A percentile compares a stretch with the other conserved stretches of the same genome.
Conservation (phyloP, 768 basidiomycete species). For the Agaricus sinodeliciosus region DNA sequence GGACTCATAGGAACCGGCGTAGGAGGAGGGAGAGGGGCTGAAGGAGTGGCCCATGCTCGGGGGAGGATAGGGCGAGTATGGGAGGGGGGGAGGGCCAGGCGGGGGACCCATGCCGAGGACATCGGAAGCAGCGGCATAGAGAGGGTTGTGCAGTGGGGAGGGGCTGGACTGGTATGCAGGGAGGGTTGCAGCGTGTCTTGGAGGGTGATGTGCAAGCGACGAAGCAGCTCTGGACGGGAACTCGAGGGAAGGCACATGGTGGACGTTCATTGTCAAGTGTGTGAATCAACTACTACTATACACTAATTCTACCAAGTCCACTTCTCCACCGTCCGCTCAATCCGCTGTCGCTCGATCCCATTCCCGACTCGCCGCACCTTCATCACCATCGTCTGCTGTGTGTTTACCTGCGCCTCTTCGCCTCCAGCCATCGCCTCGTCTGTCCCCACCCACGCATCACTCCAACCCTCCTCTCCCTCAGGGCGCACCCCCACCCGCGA, state of each 20-base stretch:
- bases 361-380: constrained; percentile 51
- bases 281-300: constrained; percentile 8
- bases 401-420: constrained; percentile 1
- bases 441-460: constrained; percentile 1
- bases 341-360: constrained; percentile 64
- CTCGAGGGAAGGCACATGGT: constrained; percentile 41
- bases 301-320: constrained; percentile 47
- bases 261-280: neutral
- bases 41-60: constrained; percentile 8
- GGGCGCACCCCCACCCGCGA: neutral
- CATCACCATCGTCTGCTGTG: constrained; percentile 40
- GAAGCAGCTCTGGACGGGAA: constrained; percentile 43
- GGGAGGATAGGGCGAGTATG: constrained; percentile 13
- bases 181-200: constrained; percentile 31
- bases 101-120: constrained; percentile 62
- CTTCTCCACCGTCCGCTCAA: constrained; percentile 61
- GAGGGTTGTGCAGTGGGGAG: constrained; percentile 37
- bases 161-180: constrained; percentile 12
- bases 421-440: constrained; percentile 27
- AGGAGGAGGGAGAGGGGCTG: constrained; percentile 12
- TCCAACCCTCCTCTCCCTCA: constrained; percentile 15
- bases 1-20: constrained; percentile 16
- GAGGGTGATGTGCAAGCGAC: constrained; percentile 46
- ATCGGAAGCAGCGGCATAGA: constrained; percentile 74
- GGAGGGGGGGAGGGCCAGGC: neutral